Base-by-base conservation (phyloP, 371 early-diverging fungal species). In the Parasitella parasitica region DNA sequence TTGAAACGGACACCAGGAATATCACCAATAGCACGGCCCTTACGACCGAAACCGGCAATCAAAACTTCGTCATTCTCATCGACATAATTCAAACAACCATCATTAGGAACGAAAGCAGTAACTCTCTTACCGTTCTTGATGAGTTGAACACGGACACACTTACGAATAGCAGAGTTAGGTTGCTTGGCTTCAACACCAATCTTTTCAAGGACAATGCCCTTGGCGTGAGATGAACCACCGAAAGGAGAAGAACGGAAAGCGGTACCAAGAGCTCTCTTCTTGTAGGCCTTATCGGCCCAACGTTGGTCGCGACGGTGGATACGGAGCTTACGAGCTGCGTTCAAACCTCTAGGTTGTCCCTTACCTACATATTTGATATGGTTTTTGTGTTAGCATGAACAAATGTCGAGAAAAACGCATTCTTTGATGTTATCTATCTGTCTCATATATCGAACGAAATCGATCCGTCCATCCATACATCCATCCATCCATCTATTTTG, bases 131-230 rank as follows among this genome's bases (percentile, higher is more conserved):
- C 98, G 91, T 99, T 99, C 91, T 98, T 98, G 90, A 99, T 99
- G 67, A 99, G 90, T 87, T 99, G 99, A 67, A 98, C 98, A 92
- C 99, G 95, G 67, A 99, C 99, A 87, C 98, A 98, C 91, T 99
- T 99, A 89, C 99, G 97, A 88, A 99, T 97, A 75, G 99, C 99
- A 84, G 99, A 99, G 96, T 99, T 99, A 74, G 99, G 99, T 89
- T 99, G 99, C 87, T 99, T 99, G 73, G 99, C 98, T 89, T 99
- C 99, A 72, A 99, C 97, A 92, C 99, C 99, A 85, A 98, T 97
- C 91, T 99, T 99, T 89, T 99, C 99, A 57, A 99, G 87, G 61
- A 99, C 99, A 77, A 99, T 99, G 64, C 99, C 99, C 92, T 98
- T 99, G 80, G 99, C 99, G 88, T 98, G 99, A 63, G 99, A 99